Conservation (phyloP, 768 basidiomycete species). For the Lactarius psammicola region DNA sequence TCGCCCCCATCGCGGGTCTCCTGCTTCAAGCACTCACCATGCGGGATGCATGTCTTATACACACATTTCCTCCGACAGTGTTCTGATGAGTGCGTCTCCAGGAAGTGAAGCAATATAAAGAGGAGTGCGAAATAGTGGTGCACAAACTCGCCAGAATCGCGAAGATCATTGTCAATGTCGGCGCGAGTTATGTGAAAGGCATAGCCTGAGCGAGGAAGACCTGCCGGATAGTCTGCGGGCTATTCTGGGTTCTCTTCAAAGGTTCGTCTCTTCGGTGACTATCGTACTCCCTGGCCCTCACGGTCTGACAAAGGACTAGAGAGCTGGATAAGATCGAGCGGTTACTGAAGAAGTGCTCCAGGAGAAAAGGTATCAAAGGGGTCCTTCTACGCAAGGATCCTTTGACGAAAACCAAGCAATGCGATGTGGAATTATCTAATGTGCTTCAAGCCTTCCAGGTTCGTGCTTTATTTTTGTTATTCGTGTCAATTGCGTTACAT, state of each 20-base stretch:
- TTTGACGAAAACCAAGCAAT: background rate
- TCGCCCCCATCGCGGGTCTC: background rate
- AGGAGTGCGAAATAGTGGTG: background rate
- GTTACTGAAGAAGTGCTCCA: background rate
- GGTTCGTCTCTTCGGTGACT: background rate
- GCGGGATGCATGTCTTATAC: background rate
- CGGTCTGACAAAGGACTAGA: background rate
- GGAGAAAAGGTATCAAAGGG: background rate
- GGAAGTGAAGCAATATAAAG: background rate
- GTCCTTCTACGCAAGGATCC: background rate
- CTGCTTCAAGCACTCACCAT: background rate
- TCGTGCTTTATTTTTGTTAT: background rate
- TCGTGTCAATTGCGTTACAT: too few species aligned
- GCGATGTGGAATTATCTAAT: background rate
- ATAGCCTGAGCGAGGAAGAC: background rate
- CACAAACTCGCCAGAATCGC: background rate
- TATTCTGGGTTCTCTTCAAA: background rate
- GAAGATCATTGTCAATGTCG: background rate
- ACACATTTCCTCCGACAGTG: background rate
- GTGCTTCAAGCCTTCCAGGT: background rate
- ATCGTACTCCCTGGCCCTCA: background rate
- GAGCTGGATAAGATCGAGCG: background rate
- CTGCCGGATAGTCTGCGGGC: background rate
- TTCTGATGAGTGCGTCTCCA: background rate
- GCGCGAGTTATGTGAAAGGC: background rate